Base-by-base conservation (phyloP, 495 filamentous ascomycete genomes). In the Astrothelium subdiscretum region DNA sequence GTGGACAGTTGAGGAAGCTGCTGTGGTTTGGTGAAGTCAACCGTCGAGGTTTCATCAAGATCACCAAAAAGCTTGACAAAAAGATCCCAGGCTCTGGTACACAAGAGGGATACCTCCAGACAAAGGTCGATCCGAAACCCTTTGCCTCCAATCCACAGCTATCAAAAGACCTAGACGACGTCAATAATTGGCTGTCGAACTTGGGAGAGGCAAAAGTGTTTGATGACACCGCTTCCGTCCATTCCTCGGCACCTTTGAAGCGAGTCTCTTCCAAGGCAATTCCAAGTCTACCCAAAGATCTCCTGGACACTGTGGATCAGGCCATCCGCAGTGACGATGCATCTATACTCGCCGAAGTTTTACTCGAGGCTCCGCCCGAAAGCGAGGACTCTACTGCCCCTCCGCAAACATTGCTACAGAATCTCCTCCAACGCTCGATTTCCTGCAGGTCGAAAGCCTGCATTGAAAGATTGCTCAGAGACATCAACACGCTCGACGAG, bases 21-120 rank as follows among this genome's bases (percentile, higher is more conserved):
- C 88, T 95, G 74, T 97, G 92, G 92, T 97, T 96, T 65, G 95
- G 91, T 31, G 94, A 97, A 76, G 91, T 97, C 67, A 98, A 98
- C 70, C 82, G 92, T 38, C 82, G 89, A 62, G 94, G 94, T 0
- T 98, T 98, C 68, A 81, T 95, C 67, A 98, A 98, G 76, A 97
- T 98, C 74, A 92, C 91, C 24, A 98, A 97, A 78, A 98, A 98
- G 73, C 78, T 95, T 24, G 91, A 96, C 76, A 96, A 96, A 76
- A 95, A 92, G 74, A 79, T 95, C 2, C 81, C 83, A 2, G 80
- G 83, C 8, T 79, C 83, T 1, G 80, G 83, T 61, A 85, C 87
- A 0, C 91, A 96, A 74, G 82, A 88, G 65, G 81, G 83, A 40
- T 97, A 96, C 67, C 76, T 97, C 58, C 84, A 86, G 57, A 87